Evolutionary conservation across 495 filamentous ascomycete species (phyloP).

Genomic region (Neurospora sp.): DNA sequence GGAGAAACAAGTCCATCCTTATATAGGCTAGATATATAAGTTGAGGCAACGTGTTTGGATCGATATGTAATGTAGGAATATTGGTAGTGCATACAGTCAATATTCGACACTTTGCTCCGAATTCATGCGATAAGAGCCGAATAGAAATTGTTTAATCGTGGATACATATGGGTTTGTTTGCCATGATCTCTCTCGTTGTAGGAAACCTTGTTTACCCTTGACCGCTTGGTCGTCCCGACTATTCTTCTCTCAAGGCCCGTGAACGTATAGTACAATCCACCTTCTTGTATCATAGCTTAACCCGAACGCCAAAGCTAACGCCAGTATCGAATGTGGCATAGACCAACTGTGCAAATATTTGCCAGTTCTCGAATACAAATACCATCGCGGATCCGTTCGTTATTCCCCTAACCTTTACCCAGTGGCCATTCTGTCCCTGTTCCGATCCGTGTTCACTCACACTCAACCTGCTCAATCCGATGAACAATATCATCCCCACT

Average conservation of each 20-base stretch:
- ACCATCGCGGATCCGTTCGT: too few species aligned
- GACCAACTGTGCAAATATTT: background rate
- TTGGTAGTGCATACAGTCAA: too few species aligned
- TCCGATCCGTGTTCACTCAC: background rate
- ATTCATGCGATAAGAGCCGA: background rate
- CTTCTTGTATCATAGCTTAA: background rate
- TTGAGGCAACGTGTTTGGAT: too few species aligned
- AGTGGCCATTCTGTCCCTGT: background rate
- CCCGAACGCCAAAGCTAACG: background rate
- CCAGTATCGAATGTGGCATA: background rate
- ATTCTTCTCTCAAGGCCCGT: background rate
- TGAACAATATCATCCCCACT: slow-evolving; percentile 13
- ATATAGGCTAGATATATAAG: too few species aligned
- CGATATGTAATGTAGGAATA: too few species aligned
- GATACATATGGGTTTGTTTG: background rate
- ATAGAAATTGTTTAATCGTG: background rate
- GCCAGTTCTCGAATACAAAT: background rate
- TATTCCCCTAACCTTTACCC: background rate
- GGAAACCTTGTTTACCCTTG: background rate
- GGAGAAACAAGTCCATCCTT: too few species aligned
- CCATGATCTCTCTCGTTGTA: background rate
- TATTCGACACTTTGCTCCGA: too few species aligned
- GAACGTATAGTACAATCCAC: background rate
- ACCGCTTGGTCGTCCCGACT: background rate
- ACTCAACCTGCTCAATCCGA: slow-evolving; percentile 24